A percentile compares a stretch with the other conserved stretches of the same genome.
phyloP scores from a whole-genome alignment of 306 rosid species.

The Fagus sylvatica region DNA sequence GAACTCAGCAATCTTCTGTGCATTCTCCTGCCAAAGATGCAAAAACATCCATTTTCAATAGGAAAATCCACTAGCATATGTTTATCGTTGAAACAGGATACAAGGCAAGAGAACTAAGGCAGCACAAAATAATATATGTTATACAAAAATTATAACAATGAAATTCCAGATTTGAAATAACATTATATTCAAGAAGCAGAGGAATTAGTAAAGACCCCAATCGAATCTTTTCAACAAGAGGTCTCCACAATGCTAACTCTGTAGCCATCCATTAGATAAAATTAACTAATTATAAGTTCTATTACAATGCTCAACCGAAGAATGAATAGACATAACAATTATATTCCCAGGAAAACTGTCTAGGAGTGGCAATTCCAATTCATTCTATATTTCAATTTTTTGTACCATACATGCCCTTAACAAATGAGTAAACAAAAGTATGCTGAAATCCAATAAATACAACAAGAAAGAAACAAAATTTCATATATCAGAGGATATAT shows the following conservation, averaged over 20 bases:
- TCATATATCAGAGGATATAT: slow-evolving; percentile 4
- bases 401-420: not conserved
- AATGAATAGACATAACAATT: not conserved
- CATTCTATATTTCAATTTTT: not conserved
- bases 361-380: not conserved
- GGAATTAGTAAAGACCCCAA: not conserved
- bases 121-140: not conserved
- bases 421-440: not conserved
- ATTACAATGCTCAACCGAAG: not conserved
- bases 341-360: not conserved
- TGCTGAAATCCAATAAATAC: not conserved
- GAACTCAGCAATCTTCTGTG: slow-evolving; percentile 90
- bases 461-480: not conserved
- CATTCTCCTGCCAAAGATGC: slow-evolving; percentile 68
- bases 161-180: not conserved
- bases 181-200: not conserved
- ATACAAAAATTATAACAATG: not conserved
- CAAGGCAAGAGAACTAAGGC: not conserved
- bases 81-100: not conserved
- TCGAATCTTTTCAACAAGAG: not conserved
- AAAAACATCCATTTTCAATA: not conserved
- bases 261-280: not conserved
- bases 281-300: not conserved
- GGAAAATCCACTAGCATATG: not conserved
- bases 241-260: no score